A percentile compares a stretch with the other conserved stretches of the same genome.
phyloP scores from a whole-genome alignment of 805 yeast genomes.

The Metschnikowia peoriensis region DNA sequence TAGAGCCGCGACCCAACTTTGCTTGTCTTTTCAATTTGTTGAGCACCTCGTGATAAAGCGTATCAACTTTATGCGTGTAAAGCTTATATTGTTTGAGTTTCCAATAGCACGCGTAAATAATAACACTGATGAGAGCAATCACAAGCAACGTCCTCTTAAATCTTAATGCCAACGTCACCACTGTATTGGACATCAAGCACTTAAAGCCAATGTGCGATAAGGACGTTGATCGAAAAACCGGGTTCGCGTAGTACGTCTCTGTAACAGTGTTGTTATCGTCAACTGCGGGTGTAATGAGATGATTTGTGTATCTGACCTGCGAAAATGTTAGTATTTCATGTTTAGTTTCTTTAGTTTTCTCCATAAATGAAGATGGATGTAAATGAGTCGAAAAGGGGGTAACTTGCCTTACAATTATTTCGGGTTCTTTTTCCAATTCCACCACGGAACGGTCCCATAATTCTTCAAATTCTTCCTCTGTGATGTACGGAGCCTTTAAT shows the following conservation, averaged over 20 bases:
- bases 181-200: slow-evolving; percentile 55
- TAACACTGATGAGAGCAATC: slow-evolving; percentile 14
- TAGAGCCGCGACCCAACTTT: slow-evolving; percentile 26
- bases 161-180: slow-evolving; percentile 36
- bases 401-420: slow-evolving; percentile 79
- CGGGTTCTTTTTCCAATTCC: slow-evolving; percentile 64
- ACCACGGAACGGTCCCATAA: slow-evolving; percentile 66
- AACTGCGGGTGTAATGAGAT: slow-evolving; percentile 24
- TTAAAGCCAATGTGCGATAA: slow-evolving; percentile 55
- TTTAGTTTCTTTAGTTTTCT: no score
- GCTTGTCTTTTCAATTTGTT: slow-evolving; percentile 50
- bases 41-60: slow-evolving; percentile 48
- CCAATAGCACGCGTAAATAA: slow-evolving; percentile 23
- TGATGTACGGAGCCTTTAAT: slow-evolving; percentile 46
- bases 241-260: slow-evolving; percentile 41
- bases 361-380: no score
- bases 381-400: slow-evolving; percentile 8
- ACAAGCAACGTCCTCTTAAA: slow-evolving; percentile 22
- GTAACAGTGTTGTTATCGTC: slow-evolving; percentile 38
- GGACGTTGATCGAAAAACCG: slow-evolving; percentile 74
- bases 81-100: slow-evolving; percentile 36
- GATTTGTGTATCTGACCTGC: slow-evolving; percentile 22
- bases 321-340: slow-evolving; percentile 25
- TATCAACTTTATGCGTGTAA: slow-evolving; percentile 42
- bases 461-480: slow-evolving; percentile 67